Conservation (phyloP, 2,329 filamentous ascomycete genomes). For the Colletotrichum plurivorum region DNA sequence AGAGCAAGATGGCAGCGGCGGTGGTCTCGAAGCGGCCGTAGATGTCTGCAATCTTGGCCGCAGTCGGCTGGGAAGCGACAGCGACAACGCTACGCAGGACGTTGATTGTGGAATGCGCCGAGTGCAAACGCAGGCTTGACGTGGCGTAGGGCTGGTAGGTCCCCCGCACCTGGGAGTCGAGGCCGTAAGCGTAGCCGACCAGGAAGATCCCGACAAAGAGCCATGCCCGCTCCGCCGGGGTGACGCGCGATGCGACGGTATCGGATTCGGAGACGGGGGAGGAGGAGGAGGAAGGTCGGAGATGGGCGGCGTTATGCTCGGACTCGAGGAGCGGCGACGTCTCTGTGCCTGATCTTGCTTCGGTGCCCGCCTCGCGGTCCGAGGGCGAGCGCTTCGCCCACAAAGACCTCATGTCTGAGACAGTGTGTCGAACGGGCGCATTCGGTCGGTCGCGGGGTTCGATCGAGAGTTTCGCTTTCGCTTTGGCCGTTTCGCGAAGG, state of each 20-base stretch:
- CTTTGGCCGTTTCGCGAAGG: neutral
- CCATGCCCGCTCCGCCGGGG: conserved; percentile 59
- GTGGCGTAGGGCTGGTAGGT: conserved; percentile 71
- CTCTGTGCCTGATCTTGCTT: neutral
- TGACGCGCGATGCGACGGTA: conserved; percentile 51
- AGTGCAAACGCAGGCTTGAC: conserved; percentile 64
- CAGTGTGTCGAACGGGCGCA: neutral
- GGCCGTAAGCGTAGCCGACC: conserved; percentile 71
- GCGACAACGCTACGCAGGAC: conserved; percentile 72
- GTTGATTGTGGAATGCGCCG: conserved; percentile 70
- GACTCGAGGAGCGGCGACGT: conserved; percentile 32
- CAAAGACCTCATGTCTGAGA: conserved; percentile 20
- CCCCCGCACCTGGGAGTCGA: conserved; percentile 66
- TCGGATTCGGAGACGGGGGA: neutral
- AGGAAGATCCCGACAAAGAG: conserved; percentile 72
- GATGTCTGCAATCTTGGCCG: conserved; percentile 74
- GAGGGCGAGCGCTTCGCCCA: conserved; percentile 20
- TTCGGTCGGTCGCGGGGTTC: neutral
- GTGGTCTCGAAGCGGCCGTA: conserved; percentile 74
- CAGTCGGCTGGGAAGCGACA: conserved; percentile 70
- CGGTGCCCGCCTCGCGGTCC: neutral
- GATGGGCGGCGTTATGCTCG: conserved; percentile 25
- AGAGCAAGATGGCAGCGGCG: conserved; percentile 68
- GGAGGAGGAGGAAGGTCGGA: neutral
- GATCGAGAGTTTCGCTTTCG: neutral